Evolutionary conservation across 495 filamentous ascomycete species (phyloP).

Genomic region (Chaetomium cochliodes): DNA sequence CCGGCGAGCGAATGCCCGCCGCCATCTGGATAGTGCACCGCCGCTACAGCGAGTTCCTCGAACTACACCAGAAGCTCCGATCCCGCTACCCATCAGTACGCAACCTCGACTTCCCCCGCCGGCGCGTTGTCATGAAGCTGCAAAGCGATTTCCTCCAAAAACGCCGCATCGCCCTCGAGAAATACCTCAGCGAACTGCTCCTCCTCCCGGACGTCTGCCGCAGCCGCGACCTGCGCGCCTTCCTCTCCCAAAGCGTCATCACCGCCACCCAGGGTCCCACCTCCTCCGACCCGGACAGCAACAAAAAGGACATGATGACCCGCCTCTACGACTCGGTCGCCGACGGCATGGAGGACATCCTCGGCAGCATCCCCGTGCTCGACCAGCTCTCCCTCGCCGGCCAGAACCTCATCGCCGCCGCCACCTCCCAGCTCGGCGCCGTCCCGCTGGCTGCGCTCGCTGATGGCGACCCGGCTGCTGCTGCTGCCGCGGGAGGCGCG

Average conservation of each 20-base stretch:
- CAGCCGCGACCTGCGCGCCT: slow-evolving; percentile 86
- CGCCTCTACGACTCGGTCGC: slow-evolving; percentile 94
- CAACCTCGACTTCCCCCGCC: slow-evolving; percentile 84
- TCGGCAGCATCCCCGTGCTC: slow-evolving; percentile 89
- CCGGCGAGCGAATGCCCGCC: slow-evolving; percentile 84
- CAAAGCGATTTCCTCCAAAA: slow-evolving; percentile 95
- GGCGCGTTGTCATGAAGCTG: slow-evolving; percentile 91
- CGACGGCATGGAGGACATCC: slow-evolving; percentile 97
- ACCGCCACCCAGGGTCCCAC: slow-evolving; percentile 28
- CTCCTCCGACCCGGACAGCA: slow-evolving; percentile 37
- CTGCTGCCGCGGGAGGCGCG: slow-evolving; percentile 30
- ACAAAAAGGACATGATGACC: slow-evolving; percentile 78
- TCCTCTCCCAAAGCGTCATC: slow-evolving; percentile 88
- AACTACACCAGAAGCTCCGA: slow-evolving; percentile 86
- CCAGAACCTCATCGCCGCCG: slow-evolving; percentile 87
- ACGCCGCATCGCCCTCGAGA: slow-evolving; percentile 74
- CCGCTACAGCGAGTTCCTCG: slow-evolving; percentile 94
- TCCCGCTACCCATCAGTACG: slow-evolving; percentile 81
- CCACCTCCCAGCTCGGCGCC: slow-evolving; percentile 69
- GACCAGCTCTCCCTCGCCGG: slow-evolving; percentile 92
- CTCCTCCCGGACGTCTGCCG: slow-evolving; percentile 89
- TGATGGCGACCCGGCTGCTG: slow-evolving; percentile 34
- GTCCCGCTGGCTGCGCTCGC: slow-evolving; percentile 50
- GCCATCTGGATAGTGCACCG: slow-evolving; percentile 77
- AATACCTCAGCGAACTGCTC: slow-evolving; percentile 81